A percentile compares a stretch with the other conserved stretches of the same genome.
phyloP scores from a whole-genome alignment of 31 red algal species.

The Endocladia muricata region DNA sequence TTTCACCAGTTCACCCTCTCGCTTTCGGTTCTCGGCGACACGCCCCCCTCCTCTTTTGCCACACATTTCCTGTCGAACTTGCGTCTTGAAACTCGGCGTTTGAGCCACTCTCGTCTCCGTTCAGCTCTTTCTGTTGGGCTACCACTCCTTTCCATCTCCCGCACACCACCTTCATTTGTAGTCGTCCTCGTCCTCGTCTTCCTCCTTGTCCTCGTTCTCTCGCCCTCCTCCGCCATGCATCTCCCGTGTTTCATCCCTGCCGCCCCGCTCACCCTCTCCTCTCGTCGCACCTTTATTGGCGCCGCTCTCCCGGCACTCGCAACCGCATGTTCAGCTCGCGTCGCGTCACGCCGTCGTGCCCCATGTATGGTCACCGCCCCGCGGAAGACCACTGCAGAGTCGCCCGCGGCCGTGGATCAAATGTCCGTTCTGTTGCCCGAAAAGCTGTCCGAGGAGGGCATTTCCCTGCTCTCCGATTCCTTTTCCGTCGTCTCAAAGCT shows the following conservation, averaged over 20 bases:
- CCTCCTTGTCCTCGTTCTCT: too few species aligned
- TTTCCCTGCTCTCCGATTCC: slow-evolving; percentile 52
- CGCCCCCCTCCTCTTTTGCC: too few species aligned
- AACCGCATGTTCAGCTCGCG: background rate
- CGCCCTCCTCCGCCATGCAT: background rate
- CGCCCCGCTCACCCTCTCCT: background rate
- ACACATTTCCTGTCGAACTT: too few species aligned
- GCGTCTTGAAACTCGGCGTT: too few species aligned
- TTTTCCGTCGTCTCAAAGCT: slow-evolving; percentile 78
- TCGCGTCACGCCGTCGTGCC: background rate
- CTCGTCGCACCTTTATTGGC: background rate
- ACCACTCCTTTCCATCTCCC: too few species aligned
- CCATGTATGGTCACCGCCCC: slow-evolving; percentile 39
- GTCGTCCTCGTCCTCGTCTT: too few species aligned
- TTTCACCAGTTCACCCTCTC: too few species aligned
- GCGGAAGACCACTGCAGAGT: background rate
- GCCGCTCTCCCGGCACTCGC: background rate
- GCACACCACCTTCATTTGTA: too few species aligned
- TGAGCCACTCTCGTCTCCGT: too few species aligned
- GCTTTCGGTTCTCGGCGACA: too few species aligned
- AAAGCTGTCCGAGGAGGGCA: slow-evolving; percentile 88
- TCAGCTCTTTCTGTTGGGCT: too few species aligned
- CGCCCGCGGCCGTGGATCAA: background rate
- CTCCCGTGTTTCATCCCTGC: background rate
- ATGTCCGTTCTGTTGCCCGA: slow-evolving; percentile 86